Conservation (phyloP, 1,284 basidiomycete genomes). For the Ganoderma boninense region DNA sequence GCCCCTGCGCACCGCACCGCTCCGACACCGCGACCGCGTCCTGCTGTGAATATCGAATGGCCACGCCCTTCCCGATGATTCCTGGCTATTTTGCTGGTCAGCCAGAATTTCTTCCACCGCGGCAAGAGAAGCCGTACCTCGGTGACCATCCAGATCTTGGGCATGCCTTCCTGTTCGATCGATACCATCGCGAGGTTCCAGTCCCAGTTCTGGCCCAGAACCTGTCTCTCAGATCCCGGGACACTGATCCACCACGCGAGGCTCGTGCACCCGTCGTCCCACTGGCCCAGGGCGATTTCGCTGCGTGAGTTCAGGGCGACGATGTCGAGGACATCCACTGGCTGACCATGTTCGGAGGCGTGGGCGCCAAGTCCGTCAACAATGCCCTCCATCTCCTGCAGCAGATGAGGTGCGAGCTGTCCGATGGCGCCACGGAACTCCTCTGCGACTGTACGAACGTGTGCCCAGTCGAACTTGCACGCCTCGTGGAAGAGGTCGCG, state of each 20-base stretch:
- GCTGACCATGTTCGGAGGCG: neutral
- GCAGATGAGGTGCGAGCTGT: constrained; percentile 40
- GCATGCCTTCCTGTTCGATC: constrained; percentile 40
- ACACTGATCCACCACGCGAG: constrained; percentile 40
- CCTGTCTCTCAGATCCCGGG: constrained; percentile 31
- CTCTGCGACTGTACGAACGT: constrained; percentile 39
- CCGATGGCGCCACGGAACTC: constrained; percentile 38
- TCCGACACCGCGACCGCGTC: constrained; percentile 47
- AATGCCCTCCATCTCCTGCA: constrained; percentile 46
- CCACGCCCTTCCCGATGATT: constrained; percentile 49
- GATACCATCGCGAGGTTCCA: constrained; percentile 47
- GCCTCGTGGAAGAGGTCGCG: constrained; percentile 40
- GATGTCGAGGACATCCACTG: constrained; percentile 42
- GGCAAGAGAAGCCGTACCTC: constrained; percentile 33
- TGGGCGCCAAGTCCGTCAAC: constrained; percentile 37
- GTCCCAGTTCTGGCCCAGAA: constrained; percentile 51
- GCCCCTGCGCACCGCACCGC: constrained; percentile 59
- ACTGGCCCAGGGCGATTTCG: constrained; percentile 47
- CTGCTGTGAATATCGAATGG: constrained; percentile 43
- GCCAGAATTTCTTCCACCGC: too few species aligned
- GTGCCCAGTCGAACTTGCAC: constrained; percentile 44
- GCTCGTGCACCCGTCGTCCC: constrained; percentile 49
- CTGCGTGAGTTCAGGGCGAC: constrained; percentile 47
- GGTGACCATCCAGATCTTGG: constrained; percentile 47
- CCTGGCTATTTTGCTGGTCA: constrained; percentile 40